A percentile compares a stretch with the other conserved stretches of the same genome.
phyloP scores from a whole-genome alignment of 768 basidiomycete species.

The Naganishia vaughanmartiniae region DNA sequence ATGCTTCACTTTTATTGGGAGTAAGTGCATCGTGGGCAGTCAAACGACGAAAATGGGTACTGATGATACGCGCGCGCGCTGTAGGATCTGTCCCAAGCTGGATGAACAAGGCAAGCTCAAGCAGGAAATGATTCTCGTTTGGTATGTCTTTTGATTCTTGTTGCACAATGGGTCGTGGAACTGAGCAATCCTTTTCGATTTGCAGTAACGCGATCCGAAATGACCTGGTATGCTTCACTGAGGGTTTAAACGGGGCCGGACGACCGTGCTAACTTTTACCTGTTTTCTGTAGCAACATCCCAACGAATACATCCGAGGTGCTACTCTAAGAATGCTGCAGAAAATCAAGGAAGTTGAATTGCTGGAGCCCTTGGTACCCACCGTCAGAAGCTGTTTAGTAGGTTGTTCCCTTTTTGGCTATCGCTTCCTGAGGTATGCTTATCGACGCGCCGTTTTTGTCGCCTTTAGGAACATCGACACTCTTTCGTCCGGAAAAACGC shows the following conservation, averaged over 20 bases:
- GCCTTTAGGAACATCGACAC: constrained; percentile 79
- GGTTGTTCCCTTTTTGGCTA: constrained; percentile 30
- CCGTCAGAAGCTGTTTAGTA: constrained; percentile 79
- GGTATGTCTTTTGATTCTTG: constrained; percentile 61
- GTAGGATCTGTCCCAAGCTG: constrained; percentile 88
- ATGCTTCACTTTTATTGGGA: constrained; percentile 60
- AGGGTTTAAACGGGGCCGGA: neutral
- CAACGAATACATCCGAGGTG: constrained; percentile 97
- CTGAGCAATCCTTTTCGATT: neutral
- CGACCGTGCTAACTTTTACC: neutral
- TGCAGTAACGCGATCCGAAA: constrained; percentile 91
- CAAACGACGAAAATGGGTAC: neutral
- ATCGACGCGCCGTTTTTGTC: neutral
- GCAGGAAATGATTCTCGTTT: constrained; percentile 99
- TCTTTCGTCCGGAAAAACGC: constrained; percentile 98
- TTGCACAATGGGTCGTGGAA: neutral
- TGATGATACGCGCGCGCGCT: neutral
- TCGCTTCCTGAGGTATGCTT: neutral
- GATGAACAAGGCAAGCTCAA: constrained; percentile 95
- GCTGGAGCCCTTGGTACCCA: constrained; percentile 91
- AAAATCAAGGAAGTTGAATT: constrained; percentile 94
- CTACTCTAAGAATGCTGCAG: constrained; percentile 92
- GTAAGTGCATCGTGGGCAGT: constrained; percentile 39
- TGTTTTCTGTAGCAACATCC: constrained; percentile 77
- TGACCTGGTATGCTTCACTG: constrained; percentile 69